Evolutionary conservation across 257 asterid genomes (phyloP).

Genomic region (Solanum verrucosum): DNA sequence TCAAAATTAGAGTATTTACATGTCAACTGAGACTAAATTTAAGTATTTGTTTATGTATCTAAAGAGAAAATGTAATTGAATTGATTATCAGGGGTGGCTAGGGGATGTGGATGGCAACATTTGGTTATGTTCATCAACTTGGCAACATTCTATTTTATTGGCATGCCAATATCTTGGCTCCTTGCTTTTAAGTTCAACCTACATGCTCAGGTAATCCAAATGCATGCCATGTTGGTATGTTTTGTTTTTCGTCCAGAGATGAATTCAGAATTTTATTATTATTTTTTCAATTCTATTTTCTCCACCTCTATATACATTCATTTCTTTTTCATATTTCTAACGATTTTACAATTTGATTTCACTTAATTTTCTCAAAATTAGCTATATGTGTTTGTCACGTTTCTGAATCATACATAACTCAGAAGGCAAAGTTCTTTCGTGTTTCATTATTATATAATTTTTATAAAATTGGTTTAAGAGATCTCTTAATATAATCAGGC

Average conservation of each 20-base stretch:
- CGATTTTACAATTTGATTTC: not conserved
- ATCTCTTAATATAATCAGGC: not conserved
- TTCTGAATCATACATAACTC: no score
- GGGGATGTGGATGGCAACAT: slow-evolving; percentile 85
- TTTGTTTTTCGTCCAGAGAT: no score
- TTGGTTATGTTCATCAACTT: slow-evolving; percentile 44
- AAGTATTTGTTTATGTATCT: not conserved
- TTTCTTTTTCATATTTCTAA: not conserved
- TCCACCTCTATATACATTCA: not conserved
- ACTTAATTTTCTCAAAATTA: not conserved
- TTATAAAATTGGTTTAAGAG: no score
- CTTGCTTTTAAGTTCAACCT: slow-evolving; percentile 49
- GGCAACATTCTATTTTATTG: slow-evolving; percentile 52
- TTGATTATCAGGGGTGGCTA: slow-evolving; percentile 54
- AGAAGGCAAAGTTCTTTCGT: no score
- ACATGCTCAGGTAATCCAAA: slow-evolving; percentile 37
- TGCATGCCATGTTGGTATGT: not conserved
- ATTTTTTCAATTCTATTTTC: not conserved
- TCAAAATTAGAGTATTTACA: not conserved
- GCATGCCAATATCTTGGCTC: slow-evolving; percentile 47
- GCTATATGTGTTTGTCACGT: no score
- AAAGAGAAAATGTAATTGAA: not conserved
- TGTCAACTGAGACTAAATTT: not conserved
- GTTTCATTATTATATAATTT: no score
- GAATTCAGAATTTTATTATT: not conserved